Evolutionary conservation across 345 rosid genomes (phyloP), one percentile per base, ranked within the genome.

Genomic region (Eucalyptus globulus): DNA sequence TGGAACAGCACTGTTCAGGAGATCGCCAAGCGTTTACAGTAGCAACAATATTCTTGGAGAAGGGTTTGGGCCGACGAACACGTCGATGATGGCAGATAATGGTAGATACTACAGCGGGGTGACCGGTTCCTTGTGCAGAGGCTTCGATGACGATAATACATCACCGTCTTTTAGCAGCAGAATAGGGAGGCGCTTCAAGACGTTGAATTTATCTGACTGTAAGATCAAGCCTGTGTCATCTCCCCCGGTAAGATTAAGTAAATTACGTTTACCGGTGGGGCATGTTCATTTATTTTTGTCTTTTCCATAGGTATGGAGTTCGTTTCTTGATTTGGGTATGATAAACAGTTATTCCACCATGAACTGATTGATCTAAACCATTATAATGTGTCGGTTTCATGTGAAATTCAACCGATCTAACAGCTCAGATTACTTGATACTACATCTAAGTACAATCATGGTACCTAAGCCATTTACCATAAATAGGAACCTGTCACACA

Each of bases 191-290:
- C 94, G 96, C 91, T 91, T 90, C 49, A 94, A 93, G 87, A 89
- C 98, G 17, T 87, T 91, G 91, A 92, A 83, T 91, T 88, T 89
- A 87, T 93, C 96, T 2, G 94, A 95, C 58, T 12, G 47, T 88
- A 89, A 91, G 43, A 94, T 91, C 91, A 96, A 96, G 92, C 94
- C 92, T 90, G 93, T 91, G 62, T 90, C 90, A 51, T 94, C 93
- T 89, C 81, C 93, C 21, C 89, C n/a, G 92, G 96, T 96, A 90
- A 89, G 85, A 76, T 76, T 11, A 40, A 76, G 85, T 40, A 44
- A 76, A 76, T 19, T 34, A 34, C 4, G 81, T 72, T 72, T 72
- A 72, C 40, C 40, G 9, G 31, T 21, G 3, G 76, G 21, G 40
- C 76, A 65, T n/a, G 76, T 65, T 65, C 76, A 15, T 14, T 65